Percentiles rank a stretch among this genome's conserved stretches.
phyloP scores from a whole-genome alignment of 2,329 filamentous ascomycete genomes.

The Cylindrodendrum hubeiense region DNA sequence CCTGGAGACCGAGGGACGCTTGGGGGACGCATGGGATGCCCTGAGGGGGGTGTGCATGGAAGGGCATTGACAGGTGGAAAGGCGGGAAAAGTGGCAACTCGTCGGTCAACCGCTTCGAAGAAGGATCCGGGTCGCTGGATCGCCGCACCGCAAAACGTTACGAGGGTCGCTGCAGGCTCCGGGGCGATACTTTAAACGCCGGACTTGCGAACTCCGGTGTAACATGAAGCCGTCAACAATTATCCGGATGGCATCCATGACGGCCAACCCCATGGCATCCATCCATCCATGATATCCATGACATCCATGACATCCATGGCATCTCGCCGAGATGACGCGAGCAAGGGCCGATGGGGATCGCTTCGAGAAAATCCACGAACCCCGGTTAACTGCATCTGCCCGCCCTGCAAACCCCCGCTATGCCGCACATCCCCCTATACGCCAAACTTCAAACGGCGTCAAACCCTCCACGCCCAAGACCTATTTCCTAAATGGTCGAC shows the following conservation, averaged over 20 bases:
- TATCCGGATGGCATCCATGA: conserved; percentile 21
- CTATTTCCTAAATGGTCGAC: conserved; percentile 44
- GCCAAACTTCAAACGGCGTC: conserved; percentile 20
- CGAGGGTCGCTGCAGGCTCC: not conserved
- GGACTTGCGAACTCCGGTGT: conserved; percentile 6
- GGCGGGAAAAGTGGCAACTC: not conserved
- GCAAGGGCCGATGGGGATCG: conserved; percentile 19
- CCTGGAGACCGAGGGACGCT: not conserved
- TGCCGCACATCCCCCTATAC: conserved; percentile 13
- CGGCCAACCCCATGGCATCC: not conserved
- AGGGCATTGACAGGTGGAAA: conserved; percentile 6
- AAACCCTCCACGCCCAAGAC: conserved; percentile 7
- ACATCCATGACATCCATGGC: conserved; percentile 17
- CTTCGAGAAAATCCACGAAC: conserved; percentile 1
- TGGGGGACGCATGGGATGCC: conserved; percentile 4
- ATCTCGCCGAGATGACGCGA: conserved; percentile 28
- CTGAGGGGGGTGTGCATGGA: conserved; percentile 16
- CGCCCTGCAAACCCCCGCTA: conserved; percentile 4
- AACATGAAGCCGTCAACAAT: conserved; percentile 8
- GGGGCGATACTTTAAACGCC: not conserved
- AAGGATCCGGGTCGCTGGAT: conserved; percentile 9
- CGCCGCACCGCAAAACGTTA: conserved; percentile 4
- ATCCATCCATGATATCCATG: not conserved
- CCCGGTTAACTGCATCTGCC: conserved; percentile 18
- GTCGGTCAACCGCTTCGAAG: conserved; percentile 5